Evolutionary conservation across 331 rosid species (phyloP).

Genomic region (Quercus lobata): DNA sequence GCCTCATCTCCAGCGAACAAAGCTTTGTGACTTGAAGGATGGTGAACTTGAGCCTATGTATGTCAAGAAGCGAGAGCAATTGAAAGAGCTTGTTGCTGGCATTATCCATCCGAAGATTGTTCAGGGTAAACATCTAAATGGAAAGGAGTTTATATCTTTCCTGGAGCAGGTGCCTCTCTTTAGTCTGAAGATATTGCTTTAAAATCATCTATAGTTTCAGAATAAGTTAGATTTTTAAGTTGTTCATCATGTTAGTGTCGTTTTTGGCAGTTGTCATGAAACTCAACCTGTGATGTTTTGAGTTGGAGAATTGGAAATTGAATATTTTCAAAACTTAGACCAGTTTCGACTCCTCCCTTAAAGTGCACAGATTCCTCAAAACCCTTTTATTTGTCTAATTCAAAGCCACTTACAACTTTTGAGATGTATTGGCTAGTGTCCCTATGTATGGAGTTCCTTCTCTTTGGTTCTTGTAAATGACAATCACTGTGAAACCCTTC

Average conservation of each 20-base stretch:
- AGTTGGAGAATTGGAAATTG: not conserved
- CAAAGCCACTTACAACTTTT: too few species aligned
- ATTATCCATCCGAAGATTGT: slow-evolving; percentile 88
- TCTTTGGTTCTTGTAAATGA: too few species aligned
- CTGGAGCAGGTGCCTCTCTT: slow-evolving; percentile 69
- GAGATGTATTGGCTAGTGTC: too few species aligned
- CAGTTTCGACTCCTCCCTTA: not conserved
- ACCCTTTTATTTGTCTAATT: not conserved
- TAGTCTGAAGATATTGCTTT: not conserved
- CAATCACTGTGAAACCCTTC: too few species aligned
- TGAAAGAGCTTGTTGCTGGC: slow-evolving; percentile 78
- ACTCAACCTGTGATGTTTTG: not conserved
- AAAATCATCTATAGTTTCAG: not conserved
- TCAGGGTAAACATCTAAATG: slow-evolving; percentile 70
- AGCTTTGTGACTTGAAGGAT: slow-evolving; percentile 95
- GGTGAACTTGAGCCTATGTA: slow-evolving; percentile 73
- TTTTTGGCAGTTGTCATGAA: not conserved
- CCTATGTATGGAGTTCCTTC: too few species aligned
- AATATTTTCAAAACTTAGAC: not conserved
- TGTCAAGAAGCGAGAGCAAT: slow-evolving; percentile 69
- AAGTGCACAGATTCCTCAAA: not conserved
- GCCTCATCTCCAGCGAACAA: slow-evolving; percentile 96
- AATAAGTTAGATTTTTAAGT: not conserved
- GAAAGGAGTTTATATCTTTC: slow-evolving; percentile 85
- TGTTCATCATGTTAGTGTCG: not conserved